Percentiles rank a stretch among this genome's conserved stretches.
These are phyloP conservation scores for Pisolithus tinctorius DNA, from an alignment of 768 basidiomycete species.

Conservation along the genomic window DNA sequence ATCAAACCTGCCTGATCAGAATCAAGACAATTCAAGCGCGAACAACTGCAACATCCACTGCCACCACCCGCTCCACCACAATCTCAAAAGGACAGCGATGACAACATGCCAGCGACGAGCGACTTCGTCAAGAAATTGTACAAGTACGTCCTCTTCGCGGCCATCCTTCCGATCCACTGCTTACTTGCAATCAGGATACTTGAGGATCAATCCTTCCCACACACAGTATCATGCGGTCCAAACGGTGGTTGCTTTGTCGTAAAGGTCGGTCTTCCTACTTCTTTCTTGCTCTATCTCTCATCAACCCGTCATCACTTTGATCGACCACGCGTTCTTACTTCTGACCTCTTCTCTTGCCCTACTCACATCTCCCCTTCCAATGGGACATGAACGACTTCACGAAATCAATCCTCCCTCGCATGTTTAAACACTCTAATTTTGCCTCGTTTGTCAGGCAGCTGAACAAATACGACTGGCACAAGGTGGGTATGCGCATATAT, in stretches of 20 bases:
- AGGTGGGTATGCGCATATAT: slow-evolving; percentile 37
- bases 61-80: slow-evolving; percentile 15
- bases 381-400: slow-evolving; percentile 96
- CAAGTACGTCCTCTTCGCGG: slow-evolving; percentile 47
- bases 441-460: slow-evolving; percentile 88
- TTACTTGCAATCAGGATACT: slow-evolving; percentile 61
- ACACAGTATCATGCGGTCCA: slow-evolving; percentile 79
- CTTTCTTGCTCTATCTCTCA: slow-evolving; percentile 3
- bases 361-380: slow-evolving; percentile 4
- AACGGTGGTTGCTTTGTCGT: slow-evolving; percentile 87
- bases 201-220: slow-evolving; percentile 64
- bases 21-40: slow-evolving; percentile 23
- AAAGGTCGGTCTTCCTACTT: slow-evolving; percentile 37
- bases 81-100: slow-evolving; percentile 42
- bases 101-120: slow-evolving; percentile 78
- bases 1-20: slow-evolving; percentile 14
- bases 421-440: slow-evolving; percentile 96
- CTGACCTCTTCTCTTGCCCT: not conserved
- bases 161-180: not conserved
- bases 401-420: slow-evolving; percentile 79
- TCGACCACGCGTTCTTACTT: not conserved
- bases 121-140: slow-evolving; percentile 94
- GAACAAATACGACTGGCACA: slow-evolving; percentile 97
- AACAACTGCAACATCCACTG: slow-evolving; percentile 15
- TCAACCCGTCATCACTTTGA: not conserved